A percentile compares a stretch with the other conserved stretches of the same genome.
phyloP scores from a whole-genome alignment of 805 yeast species.

The Sungouiella blattae region DNA sequence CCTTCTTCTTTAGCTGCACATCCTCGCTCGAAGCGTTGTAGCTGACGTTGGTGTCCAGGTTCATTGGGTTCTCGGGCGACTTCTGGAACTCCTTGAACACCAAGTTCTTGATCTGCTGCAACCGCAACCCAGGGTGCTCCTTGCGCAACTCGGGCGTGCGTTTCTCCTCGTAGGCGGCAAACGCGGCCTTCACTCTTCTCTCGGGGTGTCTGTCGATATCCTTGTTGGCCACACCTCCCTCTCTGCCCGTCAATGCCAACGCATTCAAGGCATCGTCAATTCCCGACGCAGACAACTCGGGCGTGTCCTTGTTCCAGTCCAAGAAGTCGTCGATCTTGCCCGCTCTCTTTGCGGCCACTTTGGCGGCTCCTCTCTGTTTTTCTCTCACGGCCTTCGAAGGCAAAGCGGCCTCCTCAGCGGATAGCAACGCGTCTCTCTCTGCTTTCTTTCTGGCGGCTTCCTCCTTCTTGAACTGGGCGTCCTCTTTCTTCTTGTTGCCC shows the following conservation, averaged over 20 bases:
- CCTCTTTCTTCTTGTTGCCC: slow-evolving; percentile 65
- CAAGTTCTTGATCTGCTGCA: slow-evolving; percentile 73
- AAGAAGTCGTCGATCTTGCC: slow-evolving; percentile 69
- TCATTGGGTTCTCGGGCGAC: slow-evolving; percentile 79
- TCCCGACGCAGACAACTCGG: slow-evolving; percentile 66
- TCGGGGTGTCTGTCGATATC: slow-evolving; percentile 86
- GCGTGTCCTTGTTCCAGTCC: slow-evolving; percentile 44
- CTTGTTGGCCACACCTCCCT: slow-evolving; percentile 53
- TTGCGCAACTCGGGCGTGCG: slow-evolving; percentile 69
- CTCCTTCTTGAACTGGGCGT: slow-evolving; percentile 63
- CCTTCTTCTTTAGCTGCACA: slow-evolving; percentile 42
- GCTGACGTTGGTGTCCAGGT: slow-evolving; percentile 61
- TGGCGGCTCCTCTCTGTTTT: slow-evolving; percentile 66
- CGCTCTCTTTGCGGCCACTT: slow-evolving; percentile 56
- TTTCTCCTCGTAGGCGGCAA: slow-evolving; percentile 63
- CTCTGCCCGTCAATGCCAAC: slow-evolving; percentile 57
- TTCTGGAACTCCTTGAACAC: slow-evolving; percentile 78
- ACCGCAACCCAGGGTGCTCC: slow-evolving; percentile 77
- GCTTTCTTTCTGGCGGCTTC: slow-evolving; percentile 78
- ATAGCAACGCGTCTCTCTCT: slow-evolving; percentile 68
- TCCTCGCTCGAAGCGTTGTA: slow-evolving; percentile 62
- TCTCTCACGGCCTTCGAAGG: slow-evolving; percentile 52
- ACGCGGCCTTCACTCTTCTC: slow-evolving; percentile 81
- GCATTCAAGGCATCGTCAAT: slow-evolving; percentile 79
- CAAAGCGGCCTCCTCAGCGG: slow-evolving; percentile 61